Conservation (phyloP, 139 green algal species). For the Chlamydomonas urium region DNA sequence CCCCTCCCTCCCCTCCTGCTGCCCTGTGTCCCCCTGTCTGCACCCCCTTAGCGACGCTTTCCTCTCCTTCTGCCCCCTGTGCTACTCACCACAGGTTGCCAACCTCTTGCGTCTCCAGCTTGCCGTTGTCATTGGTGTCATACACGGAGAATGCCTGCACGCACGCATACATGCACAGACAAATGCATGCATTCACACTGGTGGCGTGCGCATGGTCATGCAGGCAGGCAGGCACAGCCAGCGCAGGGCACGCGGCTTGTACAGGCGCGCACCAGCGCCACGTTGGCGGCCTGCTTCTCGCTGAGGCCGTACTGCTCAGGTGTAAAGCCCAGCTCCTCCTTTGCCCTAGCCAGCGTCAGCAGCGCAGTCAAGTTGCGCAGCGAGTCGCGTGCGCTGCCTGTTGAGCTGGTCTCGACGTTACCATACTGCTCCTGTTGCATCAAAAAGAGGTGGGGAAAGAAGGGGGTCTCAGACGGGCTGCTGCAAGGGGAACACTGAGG, state of each 20-base stretch:
- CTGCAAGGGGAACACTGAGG: no score
- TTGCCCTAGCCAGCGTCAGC: conserved; percentile 63
- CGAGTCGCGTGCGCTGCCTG: background rate
- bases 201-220: no score
- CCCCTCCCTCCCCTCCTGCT: no score
- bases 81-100: conserved; percentile 47
- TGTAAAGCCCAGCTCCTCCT: conserved; percentile 64
- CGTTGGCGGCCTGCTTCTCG: conserved; percentile 51
- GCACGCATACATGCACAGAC: background rate
- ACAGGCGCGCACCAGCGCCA: conserved; percentile 48
- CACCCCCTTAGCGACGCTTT: no score
- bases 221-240: no score
- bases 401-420: conserved; percentile 14
- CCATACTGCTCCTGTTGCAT: background rate
- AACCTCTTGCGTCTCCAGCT: conserved; percentile 54
- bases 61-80: no score
- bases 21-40: no score
- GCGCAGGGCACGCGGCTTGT: no score
- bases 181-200: no score
- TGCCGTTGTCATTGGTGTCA: conserved; percentile 63
- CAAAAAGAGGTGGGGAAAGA: no score
- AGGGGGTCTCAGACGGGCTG: no score
- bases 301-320: conserved; percentile 36
- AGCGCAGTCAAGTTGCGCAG: conserved; percentile 64
- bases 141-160: conserved; percentile 56